Evolutionary conservation across 1,284 basidiomycete genomes (phyloP), one percentile per base, ranked within the genome.

Genomic region (Sporisorium graminicola): DNA sequence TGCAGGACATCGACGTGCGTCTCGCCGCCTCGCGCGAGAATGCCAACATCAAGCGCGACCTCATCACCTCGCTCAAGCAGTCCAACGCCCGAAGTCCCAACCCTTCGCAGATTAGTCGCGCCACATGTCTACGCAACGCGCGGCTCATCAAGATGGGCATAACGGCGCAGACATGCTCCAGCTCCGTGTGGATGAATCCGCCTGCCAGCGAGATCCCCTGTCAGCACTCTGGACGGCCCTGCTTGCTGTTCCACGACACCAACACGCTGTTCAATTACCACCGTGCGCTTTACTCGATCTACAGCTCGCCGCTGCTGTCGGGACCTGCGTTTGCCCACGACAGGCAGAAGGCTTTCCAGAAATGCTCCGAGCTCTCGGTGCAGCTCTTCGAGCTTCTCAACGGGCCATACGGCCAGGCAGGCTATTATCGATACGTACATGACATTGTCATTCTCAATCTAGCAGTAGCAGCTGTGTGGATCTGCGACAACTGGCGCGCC

Each of bases 401-500:
- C 26, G 74, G 74, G 13, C 65, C 62, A 0, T 77, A 77, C 37
- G 69, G 74, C 14, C 69, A 77, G 31, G 58, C 68, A 31, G 68
- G 69, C 26, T 72, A 77, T 65, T 77, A 77, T 18, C 68, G 74
- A 49, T 77, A 72, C 46, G 74, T 77, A 22, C 74, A 77, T 44
- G 74, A 77, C 40, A 77, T 77, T 56, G 74, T 77, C 58, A 77
- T 77, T 14, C 74, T 77, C 69, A 77, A 77, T 62, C 46, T 77
- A 56, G 74, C 74, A 0, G 74, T 77, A 4, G 69, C 74, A 2
- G 74, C 74, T 2, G 74, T 77, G 31, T 77, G 74, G 74, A 77
- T 72, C 59, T 77, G 74, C 57, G 74, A 77, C 54, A 77, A 77
- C 22, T 77, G 74, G 74, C 65, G 74, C 33, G 74, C 74, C 35